phyloP scores from a whole-genome alignment of 192 early-diverging fungal species.

The Funneliformis geosporum region DNA sequence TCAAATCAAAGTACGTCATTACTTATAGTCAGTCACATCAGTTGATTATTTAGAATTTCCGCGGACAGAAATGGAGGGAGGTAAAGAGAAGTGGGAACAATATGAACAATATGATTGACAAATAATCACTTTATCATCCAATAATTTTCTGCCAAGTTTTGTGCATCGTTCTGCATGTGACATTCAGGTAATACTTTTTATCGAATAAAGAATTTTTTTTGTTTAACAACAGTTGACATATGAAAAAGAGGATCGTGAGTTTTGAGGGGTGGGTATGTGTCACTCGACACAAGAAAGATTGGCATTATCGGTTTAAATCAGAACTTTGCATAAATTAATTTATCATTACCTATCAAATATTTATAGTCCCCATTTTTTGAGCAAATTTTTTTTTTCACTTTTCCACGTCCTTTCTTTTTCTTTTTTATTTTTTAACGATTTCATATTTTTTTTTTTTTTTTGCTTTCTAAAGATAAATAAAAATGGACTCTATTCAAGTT shows the following conservation, averaged over 20 bases:
- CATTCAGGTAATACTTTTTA: not conserved
- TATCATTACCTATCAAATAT: not conserved
- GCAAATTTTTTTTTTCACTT: not conserved
- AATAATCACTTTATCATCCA: not conserved
- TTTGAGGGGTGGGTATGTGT: not conserved
- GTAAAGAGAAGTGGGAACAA: not conserved
- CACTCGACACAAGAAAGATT: not conserved
- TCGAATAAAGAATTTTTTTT: not conserved
- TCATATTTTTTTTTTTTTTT: not conserved
- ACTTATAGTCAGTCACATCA: no score
- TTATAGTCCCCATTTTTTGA: not conserved
- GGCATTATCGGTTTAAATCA: not conserved
- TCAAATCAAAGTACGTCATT: no score
- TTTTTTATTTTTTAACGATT: not conserved
- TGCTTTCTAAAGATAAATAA: not conserved
- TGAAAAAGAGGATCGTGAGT: not conserved
- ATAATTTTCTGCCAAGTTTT: not conserved
- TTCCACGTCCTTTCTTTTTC: not conserved
- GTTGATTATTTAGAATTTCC: no score
- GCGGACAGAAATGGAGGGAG: no score
- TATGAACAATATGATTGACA: not conserved
- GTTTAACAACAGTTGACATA: not conserved
- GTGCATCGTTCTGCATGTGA: conserved; percentile 1
- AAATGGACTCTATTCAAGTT: not conserved
- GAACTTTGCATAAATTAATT: not conserved